Base-by-base conservation (phyloP, 192 early-diverging fungal genomes). In the Paraglomus brasilianum region DNA sequence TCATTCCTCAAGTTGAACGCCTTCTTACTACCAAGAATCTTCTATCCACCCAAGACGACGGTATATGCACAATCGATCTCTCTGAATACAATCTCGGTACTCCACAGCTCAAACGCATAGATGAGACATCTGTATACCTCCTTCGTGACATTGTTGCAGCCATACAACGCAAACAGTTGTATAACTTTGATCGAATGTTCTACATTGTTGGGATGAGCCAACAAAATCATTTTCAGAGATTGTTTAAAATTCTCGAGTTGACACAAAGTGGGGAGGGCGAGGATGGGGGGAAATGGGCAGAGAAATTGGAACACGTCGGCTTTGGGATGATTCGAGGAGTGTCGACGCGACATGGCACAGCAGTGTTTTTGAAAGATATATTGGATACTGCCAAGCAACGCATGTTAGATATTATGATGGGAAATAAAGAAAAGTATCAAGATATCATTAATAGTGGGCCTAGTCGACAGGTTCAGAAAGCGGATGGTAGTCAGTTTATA, bases 321-420 rank as follows among this genome's bases (percentile, higher is more conserved):
- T 98, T 94, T 71, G 97, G 97, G 7, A 80, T 92, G 72, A 90
- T 98, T 57, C 82, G 89, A 59, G 89, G 89, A 74, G 95, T 98
- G 91, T 92, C 87, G 69, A 98, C 97, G 6, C 88, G 95, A 24
- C 90, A 86, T 70, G 95, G 97, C 45, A 93, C 84, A 0, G 94
- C 88, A 11, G 90, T 98, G 10, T 95, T 96, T 78, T 82, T 98
- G 51, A 86, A 95, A 64, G 97, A 98, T 72, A 92, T 98, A 69
- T 82, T 98, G 17, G 86, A 91, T 64, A 83, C 86, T 11, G 87
- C 90, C 47, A 82, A 90, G 76, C 86, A 88, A 24, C 83, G 83
- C 42, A 95, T 96, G 89, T 83, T 92, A 71, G 82, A 81, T 5
- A 88, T 93, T 19, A 94, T 93, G 86, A 85, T 82, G 69, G 80